phyloP scores from a whole-genome alignment of 257 asterid genomes.

The Solanum chilense region DNA sequence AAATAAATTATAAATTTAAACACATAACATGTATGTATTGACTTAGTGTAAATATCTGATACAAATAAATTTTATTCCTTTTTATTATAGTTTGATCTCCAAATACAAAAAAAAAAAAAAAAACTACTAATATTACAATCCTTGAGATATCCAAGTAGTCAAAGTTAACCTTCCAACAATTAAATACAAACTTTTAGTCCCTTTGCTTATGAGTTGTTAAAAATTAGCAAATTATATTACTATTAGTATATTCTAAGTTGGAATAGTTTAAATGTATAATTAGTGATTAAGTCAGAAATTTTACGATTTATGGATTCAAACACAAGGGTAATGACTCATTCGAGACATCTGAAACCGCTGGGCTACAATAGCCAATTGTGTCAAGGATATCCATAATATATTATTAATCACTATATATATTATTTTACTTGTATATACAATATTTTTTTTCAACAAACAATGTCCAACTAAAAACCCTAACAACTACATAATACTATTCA shows the following conservation, averaged over 20 bases:
- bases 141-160: not conserved
- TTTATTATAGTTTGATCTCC: not conserved
- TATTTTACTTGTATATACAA: too few species aligned
- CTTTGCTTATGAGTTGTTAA: not conserved
- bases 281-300: fast-evolving
- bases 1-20: too few species aligned
- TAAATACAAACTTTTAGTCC: not conserved
- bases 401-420: too few species aligned
- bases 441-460: too few species aligned
- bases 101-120: not conserved
- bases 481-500: not conserved
- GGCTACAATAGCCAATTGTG: too few species aligned
- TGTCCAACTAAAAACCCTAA: too few species aligned
- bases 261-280: too few species aligned
- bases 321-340: too few species aligned
- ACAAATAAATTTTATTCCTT: not conserved
- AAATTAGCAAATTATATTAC: not conserved
- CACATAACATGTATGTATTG: fast-evolving
- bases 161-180: not conserved
- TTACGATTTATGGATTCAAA: too few species aligned
- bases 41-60: too few species aligned
- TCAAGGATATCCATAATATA: too few species aligned
- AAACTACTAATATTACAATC: not conserved
- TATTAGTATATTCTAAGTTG: not conserved
- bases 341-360: fast-evolving